These are phyloP conservation scores for Smallanthus sonchifolius DNA, from an alignment of 129 eudicot species.

Conservation along the genomic window DNA sequence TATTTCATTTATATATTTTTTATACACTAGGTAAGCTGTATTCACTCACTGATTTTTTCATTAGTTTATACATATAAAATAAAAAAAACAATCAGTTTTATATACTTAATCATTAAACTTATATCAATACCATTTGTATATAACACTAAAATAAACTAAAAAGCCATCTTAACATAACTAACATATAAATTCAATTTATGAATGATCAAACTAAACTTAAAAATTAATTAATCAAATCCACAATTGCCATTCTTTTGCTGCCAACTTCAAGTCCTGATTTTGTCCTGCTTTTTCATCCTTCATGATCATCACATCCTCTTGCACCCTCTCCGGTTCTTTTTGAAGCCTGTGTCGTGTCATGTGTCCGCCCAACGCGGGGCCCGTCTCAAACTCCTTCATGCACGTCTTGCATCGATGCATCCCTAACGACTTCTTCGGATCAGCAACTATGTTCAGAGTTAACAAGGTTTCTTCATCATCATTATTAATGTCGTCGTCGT, in stretches of 20 bases:
- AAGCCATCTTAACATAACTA: too few relatives aligned
- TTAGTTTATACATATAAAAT: too few relatives aligned
- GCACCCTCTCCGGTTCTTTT: neutral
- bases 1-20: too few relatives aligned
- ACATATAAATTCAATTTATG: too few relatives aligned
- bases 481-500: neutral
- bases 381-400: conserved; percentile 14
- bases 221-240: neutral
- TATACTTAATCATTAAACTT: too few relatives aligned
- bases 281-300: neutral
- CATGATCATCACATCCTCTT: neutral
- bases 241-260: conserved; percentile 12
- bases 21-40: too few relatives aligned
- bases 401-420: conserved; percentile 15
- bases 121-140: too few relatives aligned
- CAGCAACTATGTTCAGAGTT: neutral
- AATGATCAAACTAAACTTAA: neutral
- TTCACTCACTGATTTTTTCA: too few relatives aligned
- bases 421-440: neutral
- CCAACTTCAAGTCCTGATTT: conserved; percentile 14
- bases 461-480: conserved; percentile 10
- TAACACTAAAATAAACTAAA: too few relatives aligned
- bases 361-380: conserved; percentile 34
- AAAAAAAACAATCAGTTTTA: too few relatives aligned
- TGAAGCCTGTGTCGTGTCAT: conserved; percentile 14